Percentiles rank a stretch among this genome's conserved stretches.
Conservation (phyloP, 2,329 filamentous ascomycete genomes). For the Akanthomyces muscarius region DNA sequence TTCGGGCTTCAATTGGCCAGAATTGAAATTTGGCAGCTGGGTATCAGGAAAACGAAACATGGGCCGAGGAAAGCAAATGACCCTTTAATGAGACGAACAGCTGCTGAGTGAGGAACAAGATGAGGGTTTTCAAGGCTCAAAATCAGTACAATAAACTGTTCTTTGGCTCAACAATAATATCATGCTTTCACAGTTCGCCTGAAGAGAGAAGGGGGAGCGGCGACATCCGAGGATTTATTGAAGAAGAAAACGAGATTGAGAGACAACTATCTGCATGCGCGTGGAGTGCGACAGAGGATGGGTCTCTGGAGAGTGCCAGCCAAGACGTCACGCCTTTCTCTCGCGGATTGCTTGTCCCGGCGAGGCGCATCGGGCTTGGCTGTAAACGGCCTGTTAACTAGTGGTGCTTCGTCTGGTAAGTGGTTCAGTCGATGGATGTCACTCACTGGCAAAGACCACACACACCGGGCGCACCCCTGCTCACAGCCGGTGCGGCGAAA, state of each 20-base stretch:
- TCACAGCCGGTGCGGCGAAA: not conserved
- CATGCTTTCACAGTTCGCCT: not conserved
- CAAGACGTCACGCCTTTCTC: not conserved
- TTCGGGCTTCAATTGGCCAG: not conserved
- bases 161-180: not conserved
- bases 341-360: not conserved
- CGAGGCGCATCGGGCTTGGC: not conserved
- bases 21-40: not conserved
- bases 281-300: conserved; percentile 8
- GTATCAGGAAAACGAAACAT: not conserved
- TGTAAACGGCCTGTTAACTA: not conserved
- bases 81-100: not conserved
- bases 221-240: not conserved
- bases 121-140: not conserved
- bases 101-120: not conserved
- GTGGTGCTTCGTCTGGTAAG: not conserved
- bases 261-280: conserved; percentile 12
- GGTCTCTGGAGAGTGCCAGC: not conserved
- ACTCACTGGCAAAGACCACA: not conserved
- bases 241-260: not conserved
- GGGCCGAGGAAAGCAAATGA: not conserved
- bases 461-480: not conserved
- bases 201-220: not conserved
- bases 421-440: not conserved
- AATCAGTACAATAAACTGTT: not conserved